A percentile compares a stretch with the other conserved stretches of the same genome.
These are phyloP conservation scores for Cenchrus fungigraminus DNA, from an alignment of 176 grass and related monocot genomes.

Conservation along the genomic window DNA sequence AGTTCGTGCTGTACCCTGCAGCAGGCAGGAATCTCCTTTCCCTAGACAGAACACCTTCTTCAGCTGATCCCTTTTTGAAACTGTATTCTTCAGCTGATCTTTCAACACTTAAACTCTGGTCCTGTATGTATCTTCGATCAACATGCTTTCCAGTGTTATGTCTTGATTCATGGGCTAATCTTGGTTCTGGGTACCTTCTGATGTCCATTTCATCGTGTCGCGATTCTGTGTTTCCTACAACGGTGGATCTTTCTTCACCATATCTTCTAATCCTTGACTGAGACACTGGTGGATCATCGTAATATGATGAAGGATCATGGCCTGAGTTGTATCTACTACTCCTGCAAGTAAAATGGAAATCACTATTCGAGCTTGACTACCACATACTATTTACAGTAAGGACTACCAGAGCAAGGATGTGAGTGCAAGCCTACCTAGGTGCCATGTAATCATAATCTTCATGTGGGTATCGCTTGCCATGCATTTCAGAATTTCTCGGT, in stretches of 20 bases:
- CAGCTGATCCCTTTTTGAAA: conserved; percentile 30
- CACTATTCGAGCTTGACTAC: conserved; percentile 16
- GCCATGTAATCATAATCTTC: conserved; percentile 52
- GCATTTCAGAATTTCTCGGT: conserved; percentile 40
- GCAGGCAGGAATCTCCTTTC: conserved; percentile 44
- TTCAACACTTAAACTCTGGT: conserved; percentile 29
- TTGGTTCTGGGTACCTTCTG: conserved; percentile 31
- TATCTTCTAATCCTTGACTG: conserved; percentile 49
- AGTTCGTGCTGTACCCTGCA: conserved; percentile 34
- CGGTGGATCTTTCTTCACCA: conserved; percentile 39
- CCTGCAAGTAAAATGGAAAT: conserved; percentile 51
- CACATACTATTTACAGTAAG: conserved; percentile 21
- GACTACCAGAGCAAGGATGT: neutral
- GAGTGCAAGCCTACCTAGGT: conserved; percentile 45
- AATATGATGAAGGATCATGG: conserved; percentile 50
- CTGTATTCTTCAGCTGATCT: conserved; percentile 41
- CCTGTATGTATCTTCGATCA: conserved; percentile 46
- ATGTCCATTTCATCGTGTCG: conserved; percentile 28
- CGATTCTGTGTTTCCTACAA: conserved; percentile 33
- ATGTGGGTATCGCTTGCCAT: conserved; percentile 36
- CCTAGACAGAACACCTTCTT: conserved; percentile 40
- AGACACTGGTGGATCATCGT: conserved; percentile 48
- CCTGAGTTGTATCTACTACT: conserved; percentile 47
- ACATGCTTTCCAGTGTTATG: conserved; percentile 40
- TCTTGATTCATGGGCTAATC: conserved; percentile 35